Evolutionary conservation across 169 alveolate genomes (phyloP).

Genomic region (Blepharisma undulans): DNA sequence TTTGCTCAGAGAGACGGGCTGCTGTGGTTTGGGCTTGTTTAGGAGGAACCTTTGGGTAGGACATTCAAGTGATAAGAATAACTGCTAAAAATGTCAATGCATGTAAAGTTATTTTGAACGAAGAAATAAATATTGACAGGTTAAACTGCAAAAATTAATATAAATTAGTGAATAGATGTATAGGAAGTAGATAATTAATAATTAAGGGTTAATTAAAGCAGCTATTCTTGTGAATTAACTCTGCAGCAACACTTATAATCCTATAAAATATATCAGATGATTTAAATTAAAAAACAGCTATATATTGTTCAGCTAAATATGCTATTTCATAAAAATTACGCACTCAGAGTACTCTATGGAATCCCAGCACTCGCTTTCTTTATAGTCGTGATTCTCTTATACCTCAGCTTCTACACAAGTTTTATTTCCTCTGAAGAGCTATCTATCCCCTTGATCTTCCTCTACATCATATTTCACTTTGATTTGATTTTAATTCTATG

Average conservation of each 20-base stretch:
- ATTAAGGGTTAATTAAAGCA: too few species aligned
- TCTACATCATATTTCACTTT: neutral
- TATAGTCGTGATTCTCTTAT: neutral
- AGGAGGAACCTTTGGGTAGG: constrained; percentile 38
- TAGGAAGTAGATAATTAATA: neutral
- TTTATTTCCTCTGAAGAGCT: neutral
- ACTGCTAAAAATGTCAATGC: neutral
- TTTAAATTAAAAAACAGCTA: neutral
- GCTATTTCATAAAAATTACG: neutral
- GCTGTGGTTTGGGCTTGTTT: neutral
- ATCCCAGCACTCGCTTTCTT: neutral
- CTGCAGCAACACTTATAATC: neutral
- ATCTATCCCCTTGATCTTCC: neutral
- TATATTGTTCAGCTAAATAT: neutral
- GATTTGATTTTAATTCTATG: neutral
- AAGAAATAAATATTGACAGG: neutral
- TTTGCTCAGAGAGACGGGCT: constrained; percentile 4
- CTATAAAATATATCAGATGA: neutral
- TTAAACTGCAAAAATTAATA: neutral
- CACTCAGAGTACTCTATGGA: neutral
- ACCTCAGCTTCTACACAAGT: neutral
- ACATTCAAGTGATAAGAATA: neutral
- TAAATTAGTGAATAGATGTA: neutral
- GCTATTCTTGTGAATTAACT: neutral
- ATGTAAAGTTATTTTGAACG: neutral